These are phyloP conservation scores for Podaxis sp. DNA, from an alignment of 768 basidiomycete genomes.

Conservation along the genomic window DNA sequence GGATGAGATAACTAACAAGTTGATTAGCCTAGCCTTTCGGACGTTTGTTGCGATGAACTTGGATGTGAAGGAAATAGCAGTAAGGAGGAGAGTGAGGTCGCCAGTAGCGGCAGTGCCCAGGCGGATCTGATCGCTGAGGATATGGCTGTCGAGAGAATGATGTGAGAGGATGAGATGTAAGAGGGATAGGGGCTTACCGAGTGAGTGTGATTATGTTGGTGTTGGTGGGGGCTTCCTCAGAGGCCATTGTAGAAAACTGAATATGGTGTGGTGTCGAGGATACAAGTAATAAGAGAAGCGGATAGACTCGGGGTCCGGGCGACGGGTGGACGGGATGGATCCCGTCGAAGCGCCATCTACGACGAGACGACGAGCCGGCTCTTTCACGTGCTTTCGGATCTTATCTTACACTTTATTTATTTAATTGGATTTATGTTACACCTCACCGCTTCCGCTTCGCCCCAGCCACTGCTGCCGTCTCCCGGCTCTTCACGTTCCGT, in stretches of 20 bases:
- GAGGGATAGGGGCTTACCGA: slow-evolving; percentile 48
- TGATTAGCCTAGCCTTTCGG: slow-evolving; percentile 94
- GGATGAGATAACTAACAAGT: slow-evolving; percentile 63
- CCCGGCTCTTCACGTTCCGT: slow-evolving; percentile 50
- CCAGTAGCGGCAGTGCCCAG: slow-evolving; percentile 85
- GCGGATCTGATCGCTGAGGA: slow-evolving; percentile 81
- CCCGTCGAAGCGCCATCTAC: neutral
- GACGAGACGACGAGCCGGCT: slow-evolving; percentile 3
- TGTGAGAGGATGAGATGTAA: slow-evolving; percentile 10
- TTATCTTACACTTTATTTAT: slow-evolving; percentile 17
- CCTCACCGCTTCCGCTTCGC: slow-evolving; percentile 66
- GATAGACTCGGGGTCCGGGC: slow-evolving; percentile 15
- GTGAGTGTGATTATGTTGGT: slow-evolving; percentile 93
- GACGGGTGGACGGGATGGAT: slow-evolving; percentile 2
- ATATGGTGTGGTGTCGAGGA: slow-evolving; percentile 19
- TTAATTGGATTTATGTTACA: slow-evolving; percentile 13
- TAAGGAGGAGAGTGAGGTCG: slow-evolving; percentile 91
- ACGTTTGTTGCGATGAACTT: slow-evolving; percentile 99
- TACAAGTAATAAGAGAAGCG: slow-evolving; percentile 12
- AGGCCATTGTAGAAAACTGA: slow-evolving; percentile 32
- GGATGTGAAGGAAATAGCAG: slow-evolving; percentile 93
- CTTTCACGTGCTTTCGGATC: slow-evolving; percentile 35
- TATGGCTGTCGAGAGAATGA: slow-evolving; percentile 45
- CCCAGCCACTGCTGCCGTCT: slow-evolving; percentile 49
- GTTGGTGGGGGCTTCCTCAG: slow-evolving; percentile 65